A percentile compares a stretch with the other conserved stretches of the same genome.
Conservation (phyloP, 2,329 filamentous ascomycete genomes). For the Taxawa tesnikishii region DNA sequence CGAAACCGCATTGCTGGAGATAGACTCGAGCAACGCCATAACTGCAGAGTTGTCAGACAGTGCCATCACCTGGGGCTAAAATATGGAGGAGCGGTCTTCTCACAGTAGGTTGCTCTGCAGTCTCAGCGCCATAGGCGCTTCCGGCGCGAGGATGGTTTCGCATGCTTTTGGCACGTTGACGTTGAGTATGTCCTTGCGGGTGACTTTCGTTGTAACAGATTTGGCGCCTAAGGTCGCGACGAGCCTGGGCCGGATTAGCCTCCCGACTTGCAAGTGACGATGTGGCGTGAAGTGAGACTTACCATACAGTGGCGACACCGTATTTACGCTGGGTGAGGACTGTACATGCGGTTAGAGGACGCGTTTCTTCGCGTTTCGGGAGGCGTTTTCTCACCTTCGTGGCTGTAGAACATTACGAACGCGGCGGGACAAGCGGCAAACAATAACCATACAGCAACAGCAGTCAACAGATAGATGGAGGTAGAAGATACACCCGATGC, state of each 20-base stretch:
- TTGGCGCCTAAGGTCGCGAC: constrained; percentile 76
- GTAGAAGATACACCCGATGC: too few species aligned
- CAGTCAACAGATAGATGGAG: too few species aligned
- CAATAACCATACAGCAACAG: too few species aligned
- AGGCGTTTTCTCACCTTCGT: constrained; percentile 57
- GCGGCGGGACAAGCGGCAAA: too few species aligned
- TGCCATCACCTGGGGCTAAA: background rate
- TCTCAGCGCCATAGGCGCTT: constrained; percentile 76
- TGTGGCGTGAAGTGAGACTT: constrained; percentile 25
- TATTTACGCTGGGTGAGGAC: constrained; percentile 77
- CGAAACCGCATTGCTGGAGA: constrained; percentile 74
- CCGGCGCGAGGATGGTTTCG: constrained; percentile 73
- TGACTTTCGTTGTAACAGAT: constrained; percentile 59
- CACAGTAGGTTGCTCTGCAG: constrained; percentile 80
- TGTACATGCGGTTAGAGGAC: constrained; percentile 16
- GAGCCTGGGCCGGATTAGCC: constrained; percentile 48
- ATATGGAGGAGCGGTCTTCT: constrained; percentile 2
- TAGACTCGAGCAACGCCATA: constrained; percentile 80
- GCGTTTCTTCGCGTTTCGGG: background rate
- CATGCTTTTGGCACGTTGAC: constrained; percentile 83
- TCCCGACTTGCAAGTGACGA: background rate
- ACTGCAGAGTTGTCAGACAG: constrained; percentile 21
- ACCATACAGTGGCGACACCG: constrained; percentile 94
- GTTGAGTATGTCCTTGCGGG: constrained; percentile 73
- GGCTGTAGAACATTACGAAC: constrained; percentile 99